Base-by-base conservation (phyloP, 805 yeast species). In the Diddensiella caesifluorescens region DNA sequence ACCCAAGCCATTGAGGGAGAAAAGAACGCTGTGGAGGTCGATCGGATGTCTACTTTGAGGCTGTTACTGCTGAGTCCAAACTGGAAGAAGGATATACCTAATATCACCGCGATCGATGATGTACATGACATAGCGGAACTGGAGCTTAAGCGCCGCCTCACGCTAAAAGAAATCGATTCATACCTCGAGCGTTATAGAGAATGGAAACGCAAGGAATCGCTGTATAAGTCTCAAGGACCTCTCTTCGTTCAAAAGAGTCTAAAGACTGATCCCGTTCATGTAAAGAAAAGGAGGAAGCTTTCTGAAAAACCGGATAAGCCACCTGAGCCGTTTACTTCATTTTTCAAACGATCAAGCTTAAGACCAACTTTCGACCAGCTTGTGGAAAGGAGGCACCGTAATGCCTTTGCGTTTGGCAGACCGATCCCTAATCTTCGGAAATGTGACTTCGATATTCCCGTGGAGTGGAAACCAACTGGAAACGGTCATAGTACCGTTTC, bases 1-100 rank as follows among this genome's bases (percentile, higher is more conserved):
- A 77, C 80, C 74, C 62, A 68, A 22, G 67, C 66, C 26, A 63
- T 71, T 1, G 89, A 83, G 49, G 64, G 74, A 20, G 73, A 69
- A 37, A 69, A 72, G 42, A 65, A 78, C 33, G 62, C 71, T 36
- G 57, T 65, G 5, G 90, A 82, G 52, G 74, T 77, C 22, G 86
- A 80, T 40, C 70, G 69, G 22, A 50, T 70, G 23, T 40, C 45
- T 7, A 38, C 54, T 16, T 67, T 77, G 26, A 59, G 65, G 22
- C 71, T 71, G 9, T 71, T 69, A 48, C 62, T 77, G 38, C 55
- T 62, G 21, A 58, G 64, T 42, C 60, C 74, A 42, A 71, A 68
- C 48, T 77, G 85, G 83, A 51, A 55, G 6, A 52, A 60, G 18
- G 64, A 67, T 32, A 56, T 79, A 27, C 68, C 70, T 2, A 59